phyloP scores from a whole-genome alignment of 2,329 filamentous ascomycete genomes.

The Trichoderma sp. region DNA sequence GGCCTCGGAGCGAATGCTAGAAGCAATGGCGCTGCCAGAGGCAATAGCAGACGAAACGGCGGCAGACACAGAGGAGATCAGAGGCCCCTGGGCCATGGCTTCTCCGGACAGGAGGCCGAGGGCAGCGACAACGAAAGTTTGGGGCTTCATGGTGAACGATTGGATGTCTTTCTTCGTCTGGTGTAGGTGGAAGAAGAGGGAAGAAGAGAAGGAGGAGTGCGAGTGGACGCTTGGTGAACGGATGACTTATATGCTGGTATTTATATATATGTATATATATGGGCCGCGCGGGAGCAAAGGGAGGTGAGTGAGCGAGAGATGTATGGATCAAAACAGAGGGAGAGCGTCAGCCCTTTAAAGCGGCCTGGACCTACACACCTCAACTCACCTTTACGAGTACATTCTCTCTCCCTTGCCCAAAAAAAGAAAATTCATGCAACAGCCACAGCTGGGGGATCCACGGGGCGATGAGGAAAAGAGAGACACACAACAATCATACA shows the following conservation, averaged over 20 bases:
- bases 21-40: background rate
- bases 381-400: background rate
- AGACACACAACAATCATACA: background rate
- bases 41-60: constrained; percentile 1
- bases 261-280: background rate
- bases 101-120: constrained; percentile 19
- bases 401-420: constrained; percentile 4
- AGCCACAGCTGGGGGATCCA: constrained; percentile 18
- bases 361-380: background rate
- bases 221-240: background rate
- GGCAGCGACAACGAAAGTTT: constrained; percentile 11
- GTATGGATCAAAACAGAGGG: constrained; percentile 3
- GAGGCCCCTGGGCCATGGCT: background rate
- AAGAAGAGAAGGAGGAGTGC: background rate
- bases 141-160: constrained; percentile 18
- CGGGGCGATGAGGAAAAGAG: constrained; percentile 3
- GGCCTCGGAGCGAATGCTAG: background rate
- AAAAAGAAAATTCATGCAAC: constrained; percentile 13
- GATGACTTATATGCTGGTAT: background rate
- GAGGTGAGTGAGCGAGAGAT: constrained; percentile 2
- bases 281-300: background rate
- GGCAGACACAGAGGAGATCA: constrained; percentile 5
- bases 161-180: background rate
- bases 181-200: background rate
- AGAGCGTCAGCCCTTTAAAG: constrained; percentile 8